These are phyloP conservation scores for Verticillium dahliae DNA, from an alignment of 2,329 filamentous ascomycete species.

Conservation along the genomic window DNA sequence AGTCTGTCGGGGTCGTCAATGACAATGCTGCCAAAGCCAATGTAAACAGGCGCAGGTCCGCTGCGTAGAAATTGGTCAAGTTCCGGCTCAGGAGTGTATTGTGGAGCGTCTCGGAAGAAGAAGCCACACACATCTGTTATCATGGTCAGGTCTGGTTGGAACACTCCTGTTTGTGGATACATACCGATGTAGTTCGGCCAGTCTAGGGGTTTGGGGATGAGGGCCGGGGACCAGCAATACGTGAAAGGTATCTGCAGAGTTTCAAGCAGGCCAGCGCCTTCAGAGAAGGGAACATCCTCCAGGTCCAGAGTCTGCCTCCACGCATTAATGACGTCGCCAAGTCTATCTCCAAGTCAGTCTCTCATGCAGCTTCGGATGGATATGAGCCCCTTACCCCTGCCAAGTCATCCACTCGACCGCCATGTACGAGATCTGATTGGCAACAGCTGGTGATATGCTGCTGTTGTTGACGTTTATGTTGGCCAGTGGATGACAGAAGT, in stretches of 20 bases:
- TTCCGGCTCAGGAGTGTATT: conserved; percentile 40
- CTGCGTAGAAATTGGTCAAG: conserved; percentile 48
- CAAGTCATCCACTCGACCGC: conserved; percentile 72
- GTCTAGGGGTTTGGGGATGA: conserved; percentile 60
- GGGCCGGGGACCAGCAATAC: conserved; percentile 68
- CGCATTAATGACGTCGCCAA: conserved; percentile 70
- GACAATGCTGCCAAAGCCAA: conserved; percentile 11
- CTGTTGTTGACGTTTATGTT: conserved; percentile 61
- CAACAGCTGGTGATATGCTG: conserved; percentile 40
- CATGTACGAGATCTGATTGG: conserved; percentile 66
- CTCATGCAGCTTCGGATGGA: accelerated
- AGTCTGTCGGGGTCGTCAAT: conserved; percentile 10
- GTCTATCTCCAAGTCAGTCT: conserved; percentile 8
- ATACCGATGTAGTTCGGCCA: conserved; percentile 56
- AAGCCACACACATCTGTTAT: conserved; percentile 15
- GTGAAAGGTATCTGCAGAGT: conserved; percentile 66
- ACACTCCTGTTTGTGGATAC: neutral
- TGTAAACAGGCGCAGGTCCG: conserved; percentile 31
- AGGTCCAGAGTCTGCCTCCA: conserved; percentile 61
- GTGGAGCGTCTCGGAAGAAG: conserved; percentile 13
- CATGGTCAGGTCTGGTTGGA: neutral
- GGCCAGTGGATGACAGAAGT: conserved; percentile 67
- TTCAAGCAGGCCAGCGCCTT: conserved; percentile 63
- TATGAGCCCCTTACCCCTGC: conserved; percentile 45
- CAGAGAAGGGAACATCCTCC: conserved; percentile 62